Evolutionary conservation across 73 alveolate genomes (phyloP).

Genomic region (Blepharisma japonicum): DNA sequence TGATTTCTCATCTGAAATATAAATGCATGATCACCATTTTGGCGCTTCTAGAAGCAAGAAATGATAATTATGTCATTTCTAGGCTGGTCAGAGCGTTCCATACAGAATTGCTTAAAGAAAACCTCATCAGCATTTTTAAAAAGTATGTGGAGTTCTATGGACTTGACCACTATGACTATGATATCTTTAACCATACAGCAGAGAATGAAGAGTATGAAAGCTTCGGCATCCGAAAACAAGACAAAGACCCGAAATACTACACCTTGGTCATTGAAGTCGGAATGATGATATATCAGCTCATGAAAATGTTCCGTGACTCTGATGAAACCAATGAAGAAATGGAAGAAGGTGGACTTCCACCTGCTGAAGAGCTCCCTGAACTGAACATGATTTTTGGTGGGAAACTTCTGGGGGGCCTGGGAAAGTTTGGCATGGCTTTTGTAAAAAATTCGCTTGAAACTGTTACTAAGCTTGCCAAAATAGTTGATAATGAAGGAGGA

Average conservation of each 20-base stretch:
- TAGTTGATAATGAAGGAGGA: not conserved
- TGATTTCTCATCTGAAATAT: constrained; percentile 45
- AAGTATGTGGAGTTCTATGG: constrained; percentile 32
- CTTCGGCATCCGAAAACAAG: not conserved
- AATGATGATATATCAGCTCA: not conserved
- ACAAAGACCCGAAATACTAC: not conserved
- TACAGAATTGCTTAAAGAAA: constrained; percentile 40
- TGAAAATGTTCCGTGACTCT: not conserved
- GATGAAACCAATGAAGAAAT: constrained; percentile 11
- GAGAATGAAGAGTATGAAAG: constrained; percentile 6
- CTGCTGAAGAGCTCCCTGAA: not conserved
- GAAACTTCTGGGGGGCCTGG: not conserved
- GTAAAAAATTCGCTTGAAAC: not conserved
- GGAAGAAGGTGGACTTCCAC: not conserved
- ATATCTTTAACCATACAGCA: not conserved
- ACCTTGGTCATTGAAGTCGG: constrained; percentile 21
- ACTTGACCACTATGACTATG: constrained; percentile 29
- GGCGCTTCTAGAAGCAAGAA: constrained; percentile 44
- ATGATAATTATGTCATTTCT: constrained; percentile 47
- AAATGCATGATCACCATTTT: constrained; percentile 52
- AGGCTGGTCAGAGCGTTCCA: constrained; percentile 54
- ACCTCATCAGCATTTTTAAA: constrained; percentile 38
- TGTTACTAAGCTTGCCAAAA: not conserved
- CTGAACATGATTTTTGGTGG: not conserved
- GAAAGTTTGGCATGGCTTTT: not conserved